Evolutionary conservation across 257 asterid genomes (phyloP), one percentile per base, ranked within the genome.

Genomic region (Solanum appendiculatum): DNA sequence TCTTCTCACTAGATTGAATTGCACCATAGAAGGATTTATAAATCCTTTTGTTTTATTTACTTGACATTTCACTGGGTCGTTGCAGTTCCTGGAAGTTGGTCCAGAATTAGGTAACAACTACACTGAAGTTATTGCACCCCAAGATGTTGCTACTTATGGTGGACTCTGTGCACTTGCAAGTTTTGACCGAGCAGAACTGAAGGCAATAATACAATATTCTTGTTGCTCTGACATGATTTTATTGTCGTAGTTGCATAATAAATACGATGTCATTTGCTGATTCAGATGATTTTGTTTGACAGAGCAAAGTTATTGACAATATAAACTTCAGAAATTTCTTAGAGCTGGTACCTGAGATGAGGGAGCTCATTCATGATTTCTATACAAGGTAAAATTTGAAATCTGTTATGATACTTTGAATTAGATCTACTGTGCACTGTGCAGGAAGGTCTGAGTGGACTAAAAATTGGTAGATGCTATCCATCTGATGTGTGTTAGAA

Each of bases 241-340:
- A 48, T 39, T 70, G 88, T 27, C 20, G 63, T 58, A 37, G 18
- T 42, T 74, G 21, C 58, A 73, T 33, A 46, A 58, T 87, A 75
- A 86, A 84, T 73, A 82, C 73, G 13, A 9, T 58, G 40, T 77
- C 73, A 58, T 40, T 72, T 82, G 10, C 88, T 84, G 44, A 68
- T 88, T 85, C 40, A 81, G 10, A 13, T 36, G 83, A 18, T 73
- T 90, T 89, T 86, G n/a, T 82, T 70, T 74, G 80, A 88, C 96
- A 97, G 99, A 94, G 95, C 95, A 97, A 97, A 95, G 99, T 97
- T 87, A 95, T 96, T 39, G 99, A 96, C 92, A 97, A 97, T 87
- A 74, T 89, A 51, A 95, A 93, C 91, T 97, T 97, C 92, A 92
- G 95, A 90, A 93, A 92, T 91, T 97, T 95, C 93, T 90, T 97